Conservation (phyloP, 768 basidiomycete genomes). For the Terana coerulea region DNA sequence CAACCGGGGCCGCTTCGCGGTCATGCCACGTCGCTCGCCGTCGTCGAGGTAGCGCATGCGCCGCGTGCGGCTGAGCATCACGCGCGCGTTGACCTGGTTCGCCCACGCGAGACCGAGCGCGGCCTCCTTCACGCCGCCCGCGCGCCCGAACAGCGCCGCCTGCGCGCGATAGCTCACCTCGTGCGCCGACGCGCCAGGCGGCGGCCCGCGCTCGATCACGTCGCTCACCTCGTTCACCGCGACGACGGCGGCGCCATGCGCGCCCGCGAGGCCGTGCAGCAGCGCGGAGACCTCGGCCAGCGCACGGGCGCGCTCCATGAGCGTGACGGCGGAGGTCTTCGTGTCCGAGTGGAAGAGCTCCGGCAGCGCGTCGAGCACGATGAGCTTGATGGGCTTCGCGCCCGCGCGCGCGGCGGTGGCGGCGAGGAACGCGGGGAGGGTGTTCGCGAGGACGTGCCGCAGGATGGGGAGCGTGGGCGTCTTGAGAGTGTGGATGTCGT, state of each 20-base stretch:
- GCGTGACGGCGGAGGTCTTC: slow-evolving; percentile 54
- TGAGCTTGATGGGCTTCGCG: slow-evolving; percentile 62
- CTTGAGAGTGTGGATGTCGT: slow-evolving; percentile 59
- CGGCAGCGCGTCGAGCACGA: slow-evolving; percentile 86
- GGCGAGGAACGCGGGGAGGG: slow-evolving; percentile 50
- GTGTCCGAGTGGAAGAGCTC: slow-evolving; percentile 73
- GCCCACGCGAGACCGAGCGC: slow-evolving; percentile 90
- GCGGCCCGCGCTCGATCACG: slow-evolving; percentile 45
- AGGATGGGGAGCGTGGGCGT: slow-evolving; percentile 53
- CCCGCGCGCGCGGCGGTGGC: slow-evolving; percentile 26
- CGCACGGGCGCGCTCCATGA: slow-evolving; percentile 70
- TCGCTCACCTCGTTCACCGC: slow-evolving; percentile 90
- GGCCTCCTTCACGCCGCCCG: slow-evolving; percentile 72
- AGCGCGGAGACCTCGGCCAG: slow-evolving; percentile 62
- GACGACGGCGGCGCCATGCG: slow-evolving; percentile 65
- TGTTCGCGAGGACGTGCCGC: slow-evolving; percentile 48
- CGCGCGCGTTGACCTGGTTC: slow-evolving; percentile 82
- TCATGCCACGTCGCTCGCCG: slow-evolving; percentile 20
- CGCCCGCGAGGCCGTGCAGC: slow-evolving; percentile 68
- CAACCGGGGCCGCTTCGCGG: slow-evolving; percentile 28
- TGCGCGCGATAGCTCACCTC: slow-evolving; percentile 68
- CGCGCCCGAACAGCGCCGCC: slow-evolving; percentile 70
- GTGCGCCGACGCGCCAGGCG: slow-evolving; percentile 1
- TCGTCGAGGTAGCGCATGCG: slow-evolving; percentile 53
- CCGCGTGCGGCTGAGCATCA: slow-evolving; percentile 78